Evolutionary conservation across 169 alveolate genomes (phyloP), one percentile per base, ranked within the genome.

Genomic region (Cryptosporidium ryanae): DNA sequence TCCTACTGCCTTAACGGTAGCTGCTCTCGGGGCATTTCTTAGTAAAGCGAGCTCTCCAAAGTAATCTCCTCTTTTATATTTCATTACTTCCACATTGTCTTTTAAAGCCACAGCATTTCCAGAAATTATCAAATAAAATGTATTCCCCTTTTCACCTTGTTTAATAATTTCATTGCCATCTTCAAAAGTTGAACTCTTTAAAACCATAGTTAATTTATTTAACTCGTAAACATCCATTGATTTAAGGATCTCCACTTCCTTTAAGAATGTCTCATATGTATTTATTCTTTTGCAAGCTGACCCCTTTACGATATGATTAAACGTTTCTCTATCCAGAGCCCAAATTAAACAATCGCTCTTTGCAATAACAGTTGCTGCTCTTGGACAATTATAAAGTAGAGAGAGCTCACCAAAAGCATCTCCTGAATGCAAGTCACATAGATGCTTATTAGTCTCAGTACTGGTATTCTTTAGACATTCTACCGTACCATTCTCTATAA

Each of bases 341-440:
- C 98, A 98, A 34, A 96, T 91, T 76, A 91, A 82, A 52, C 96
- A 93, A 49, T 95, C 96, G 25, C 93, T 91, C 50, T 91, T 92
- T 2, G 99, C 98, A 32, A 81, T 92, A 17, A 97, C 98, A 8
- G 98, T 93, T 25, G 99, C 98, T 18, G 99, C 99, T 91, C 99
- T 94, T 46, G 98, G 98, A 10, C 97, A 93, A 91, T 98, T 98
- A 91, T 98, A 98, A 81, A 98, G 91, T 31, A 98, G 90, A 7
- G 99, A 98, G n/a, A 98, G 93, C 84, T 98, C 99, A 12, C 99
- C 99, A 91, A 98, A 98, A 12, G 95, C 92, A 65, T 97, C 99
- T 8, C 98, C 99, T 12, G 97, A 94, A 29, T 84, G 68, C 76
- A 94, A 93, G 48, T 82, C 90, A 57, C 96, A 91, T 13, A 93